phyloP scores from a whole-genome alignment of 1,139 yeast genomes.

The Petasospora fabianii region DNA sequence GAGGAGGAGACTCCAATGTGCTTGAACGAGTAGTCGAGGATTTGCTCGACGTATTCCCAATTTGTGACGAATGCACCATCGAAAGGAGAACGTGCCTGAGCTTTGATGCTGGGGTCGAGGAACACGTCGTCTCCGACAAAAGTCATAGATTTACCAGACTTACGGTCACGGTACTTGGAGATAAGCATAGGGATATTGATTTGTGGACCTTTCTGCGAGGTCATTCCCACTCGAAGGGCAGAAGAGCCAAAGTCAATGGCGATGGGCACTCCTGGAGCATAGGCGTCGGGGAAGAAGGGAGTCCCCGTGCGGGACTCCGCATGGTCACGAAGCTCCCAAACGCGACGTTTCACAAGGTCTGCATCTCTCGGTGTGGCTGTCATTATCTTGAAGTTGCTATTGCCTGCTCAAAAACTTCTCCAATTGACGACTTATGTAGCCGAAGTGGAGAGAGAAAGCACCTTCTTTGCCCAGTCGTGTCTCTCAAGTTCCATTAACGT shows the following conservation, averaged over 20 bases:
- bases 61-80: conserved; percentile 85
- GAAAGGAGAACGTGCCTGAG: conserved; percentile 73
- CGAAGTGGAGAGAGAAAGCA: too few relatives aligned
- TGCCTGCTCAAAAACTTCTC: too few relatives aligned
- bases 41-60: conserved; percentile 86
- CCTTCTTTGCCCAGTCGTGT: too few relatives aligned
- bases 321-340: conserved; percentile 22
- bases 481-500: neutral
- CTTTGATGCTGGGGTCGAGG: conserved; percentile 63
- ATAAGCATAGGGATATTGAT: conserved; percentile 67
- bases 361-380: conserved; percentile 19
- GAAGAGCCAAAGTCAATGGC: conserved; percentile 80
- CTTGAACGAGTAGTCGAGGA: conserved; percentile 79
- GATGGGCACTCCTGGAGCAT: conserved; percentile 61
- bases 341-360: conserved; percentile 14
- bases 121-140: conserved; percentile 81
- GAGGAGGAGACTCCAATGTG: conserved; percentile 66
- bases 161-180: conserved; percentile 77
- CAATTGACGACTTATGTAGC: too few relatives aligned
- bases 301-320: conserved; percentile 34
- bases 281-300: conserved; percentile 46
- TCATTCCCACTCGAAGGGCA: conserved; percentile 68
- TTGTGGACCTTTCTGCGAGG: conserved; percentile 49
- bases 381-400: conserved; percentile 2
- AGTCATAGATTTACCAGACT: conserved; percentile 57